Evolutionary conservation across 768 basidiomycete genomes (phyloP), one percentile per base, ranked within the genome.

Genomic region (Rhodotorula toruloides): DNA sequence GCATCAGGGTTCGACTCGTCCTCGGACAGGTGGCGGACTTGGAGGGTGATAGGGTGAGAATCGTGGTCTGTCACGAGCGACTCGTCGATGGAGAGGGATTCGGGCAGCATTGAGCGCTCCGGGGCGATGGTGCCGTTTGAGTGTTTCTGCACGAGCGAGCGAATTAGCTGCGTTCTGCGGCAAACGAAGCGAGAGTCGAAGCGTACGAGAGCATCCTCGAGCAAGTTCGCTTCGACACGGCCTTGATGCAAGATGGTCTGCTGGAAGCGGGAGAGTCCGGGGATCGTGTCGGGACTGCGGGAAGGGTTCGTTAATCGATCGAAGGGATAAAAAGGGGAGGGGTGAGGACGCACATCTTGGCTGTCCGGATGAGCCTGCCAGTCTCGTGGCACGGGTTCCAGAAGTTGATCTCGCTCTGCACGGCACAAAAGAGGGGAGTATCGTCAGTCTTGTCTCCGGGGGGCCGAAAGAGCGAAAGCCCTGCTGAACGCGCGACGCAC

Each of bases 81-180:
- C 43, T 68, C 67, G 71, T 77, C 76, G 25, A 77, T 66, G 22
- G 58, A 56, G 54, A 77, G 69, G 13, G 60, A 39, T 42, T 73
- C 73, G 11, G 77, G 77, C 2, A 76, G 63, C 46, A 74, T 63
- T 25, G 73, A 67, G 16, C 76, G 72, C 54, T 77, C 75, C 6
- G 75, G 72, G 7, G 54, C 36, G 52, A 77, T 57, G 22, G 59
- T 57, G 8, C 67, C 73, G 2, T 66, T 52, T 13, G 73, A 73
- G 43, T 71, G 65, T 61, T 70, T 66, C 68, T 70, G 47, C 32
- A n/a, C n/a, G n/a, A n/a, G n/a, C n/a, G n/a, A n/a, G n/a, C n/a
- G n/a, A n/a, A n/a, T n/a, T n/a, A 50, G 42, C 54, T 61, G 22
- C 4, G 19, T 3, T 40, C 14, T 31, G 48, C 32, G 25, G 17